These are phyloP conservation scores for Hyphopichia khmerensis DNA, from an alignment of 1,139 yeast species.

Conservation along the genomic window DNA sequence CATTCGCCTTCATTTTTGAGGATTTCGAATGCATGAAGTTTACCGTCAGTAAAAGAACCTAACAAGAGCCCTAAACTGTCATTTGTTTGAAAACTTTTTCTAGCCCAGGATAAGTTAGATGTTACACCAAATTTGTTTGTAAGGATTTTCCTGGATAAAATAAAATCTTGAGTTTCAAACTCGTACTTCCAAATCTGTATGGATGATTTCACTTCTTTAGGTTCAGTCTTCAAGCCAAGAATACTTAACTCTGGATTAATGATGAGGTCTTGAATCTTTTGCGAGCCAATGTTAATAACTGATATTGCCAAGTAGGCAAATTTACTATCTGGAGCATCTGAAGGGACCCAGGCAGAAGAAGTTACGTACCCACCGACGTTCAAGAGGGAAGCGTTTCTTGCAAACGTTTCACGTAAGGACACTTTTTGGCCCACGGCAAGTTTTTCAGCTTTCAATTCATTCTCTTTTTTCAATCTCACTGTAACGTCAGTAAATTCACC, in stretches of 20 bases:
- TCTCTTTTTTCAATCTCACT: neutral
- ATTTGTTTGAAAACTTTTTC: conserved; percentile 19
- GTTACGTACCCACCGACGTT: conserved; percentile 59
- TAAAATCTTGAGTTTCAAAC: conserved; percentile 23
- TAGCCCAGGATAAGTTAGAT: conserved; percentile 54
- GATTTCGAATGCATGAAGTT: conserved; percentile 48
- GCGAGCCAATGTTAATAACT: conserved; percentile 28
- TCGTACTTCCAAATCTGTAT: conserved; percentile 49
- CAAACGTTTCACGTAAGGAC: conserved; percentile 9
- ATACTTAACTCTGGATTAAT: conserved; percentile 34
- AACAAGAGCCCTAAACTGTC: conserved; percentile 45
- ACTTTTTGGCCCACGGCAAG: conserved; percentile 6
- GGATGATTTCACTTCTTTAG: conserved; percentile 26
- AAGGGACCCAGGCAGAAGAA: conserved; percentile 55
- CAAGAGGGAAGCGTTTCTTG: conserved; percentile 44
- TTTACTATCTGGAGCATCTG: conserved; percentile 8
- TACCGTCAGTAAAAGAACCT: conserved; percentile 65
- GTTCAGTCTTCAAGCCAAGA: conserved; percentile 11
- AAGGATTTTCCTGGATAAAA: conserved; percentile 31
- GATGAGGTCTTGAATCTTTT: conserved; percentile 22
- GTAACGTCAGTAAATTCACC: neutral
- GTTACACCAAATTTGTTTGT: conserved; percentile 53
- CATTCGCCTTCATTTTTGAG: conserved; percentile 13
- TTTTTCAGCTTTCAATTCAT: neutral
- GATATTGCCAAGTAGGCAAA: conserved; percentile 50